Conservation (phyloP, 305 asterid species). For the Fraxinus sp. region DNA sequence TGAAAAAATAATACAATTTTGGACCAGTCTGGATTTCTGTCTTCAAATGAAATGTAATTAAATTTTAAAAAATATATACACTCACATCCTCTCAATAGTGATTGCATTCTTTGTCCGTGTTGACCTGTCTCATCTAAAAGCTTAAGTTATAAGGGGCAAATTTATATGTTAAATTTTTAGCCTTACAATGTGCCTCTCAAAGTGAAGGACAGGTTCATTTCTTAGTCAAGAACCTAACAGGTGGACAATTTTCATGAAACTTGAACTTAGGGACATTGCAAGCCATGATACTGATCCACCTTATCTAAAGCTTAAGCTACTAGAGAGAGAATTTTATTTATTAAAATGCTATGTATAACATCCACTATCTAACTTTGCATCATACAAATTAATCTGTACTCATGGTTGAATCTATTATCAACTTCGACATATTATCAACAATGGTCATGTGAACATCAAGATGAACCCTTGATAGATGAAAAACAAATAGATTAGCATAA, state of each 20-base stretch:
- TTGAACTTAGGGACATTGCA: background rate
- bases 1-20: background rate
- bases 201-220: background rate
- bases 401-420: background rate
- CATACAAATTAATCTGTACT: background rate
- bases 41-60: background rate
- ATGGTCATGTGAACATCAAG: constrained; percentile 5
- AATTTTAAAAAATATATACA: background rate
- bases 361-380: background rate
- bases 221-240: background rate
- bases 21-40: background rate
- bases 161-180: background rate
- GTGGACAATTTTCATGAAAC: background rate
- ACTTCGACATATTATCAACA: background rate
- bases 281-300: background rate
- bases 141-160: background rate
- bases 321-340: background rate
- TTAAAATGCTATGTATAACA: background rate
- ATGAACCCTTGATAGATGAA: background rate
- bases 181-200: background rate
- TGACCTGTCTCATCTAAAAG: background rate
- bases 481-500: background rate
- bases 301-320: background rate
- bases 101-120: background rate
- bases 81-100: background rate